Percentiles rank a stretch among this genome's conserved stretches.
These are phyloP conservation scores for Daedaleopsis sinensis DNA, from an alignment of 768 basidiomycete species.

Conservation along the genomic window DNA sequence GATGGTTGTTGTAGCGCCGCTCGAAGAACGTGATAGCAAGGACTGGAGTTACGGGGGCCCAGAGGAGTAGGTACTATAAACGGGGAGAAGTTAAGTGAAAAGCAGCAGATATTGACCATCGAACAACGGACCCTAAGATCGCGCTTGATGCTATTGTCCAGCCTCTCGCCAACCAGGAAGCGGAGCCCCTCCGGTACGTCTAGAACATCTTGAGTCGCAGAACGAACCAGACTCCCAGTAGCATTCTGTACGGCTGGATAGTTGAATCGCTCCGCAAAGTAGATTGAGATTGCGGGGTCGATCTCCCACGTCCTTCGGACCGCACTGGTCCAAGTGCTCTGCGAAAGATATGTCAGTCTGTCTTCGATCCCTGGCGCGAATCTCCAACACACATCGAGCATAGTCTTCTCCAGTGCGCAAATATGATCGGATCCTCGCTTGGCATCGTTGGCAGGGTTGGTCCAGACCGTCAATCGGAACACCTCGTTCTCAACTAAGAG, in stretches of 20 bases:
- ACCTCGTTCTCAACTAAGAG: constrained; percentile 92
- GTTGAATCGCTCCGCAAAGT: constrained; percentile 90
- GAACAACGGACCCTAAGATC: constrained; percentile 69
- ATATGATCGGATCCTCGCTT: constrained; percentile 67
- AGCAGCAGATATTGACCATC: not conserved
- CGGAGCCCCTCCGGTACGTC: constrained; percentile 80
- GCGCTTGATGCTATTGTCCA: constrained; percentile 57
- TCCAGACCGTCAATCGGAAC: constrained; percentile 84
- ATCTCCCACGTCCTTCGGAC: constrained; percentile 80
- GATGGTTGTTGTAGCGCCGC: constrained; percentile 79
- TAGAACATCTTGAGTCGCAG: constrained; percentile 68
- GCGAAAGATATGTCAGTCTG: constrained; percentile 16
- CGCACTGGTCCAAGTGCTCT: constrained; percentile 70
- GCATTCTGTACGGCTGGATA: constrained; percentile 64
- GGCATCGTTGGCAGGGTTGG: constrained; percentile 79
- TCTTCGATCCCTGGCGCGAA: not conserved
- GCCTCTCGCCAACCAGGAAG: constrained; percentile 74
- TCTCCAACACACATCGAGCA: constrained; percentile 56
- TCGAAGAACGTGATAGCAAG: constrained; percentile 86
- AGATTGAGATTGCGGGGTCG: constrained; percentile 80
- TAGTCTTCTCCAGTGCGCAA: constrained; percentile 56
- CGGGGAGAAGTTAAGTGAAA: not conserved
- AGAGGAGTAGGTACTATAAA: constrained; percentile 78
- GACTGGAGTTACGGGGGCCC: constrained; percentile 87
- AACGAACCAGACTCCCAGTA: constrained; percentile 72